A percentile compares a stretch with the other conserved stretches of the same genome.
Conservation (phyloP, 2,329 filamentous ascomycete species). For the Xylaria sp. region DNA sequence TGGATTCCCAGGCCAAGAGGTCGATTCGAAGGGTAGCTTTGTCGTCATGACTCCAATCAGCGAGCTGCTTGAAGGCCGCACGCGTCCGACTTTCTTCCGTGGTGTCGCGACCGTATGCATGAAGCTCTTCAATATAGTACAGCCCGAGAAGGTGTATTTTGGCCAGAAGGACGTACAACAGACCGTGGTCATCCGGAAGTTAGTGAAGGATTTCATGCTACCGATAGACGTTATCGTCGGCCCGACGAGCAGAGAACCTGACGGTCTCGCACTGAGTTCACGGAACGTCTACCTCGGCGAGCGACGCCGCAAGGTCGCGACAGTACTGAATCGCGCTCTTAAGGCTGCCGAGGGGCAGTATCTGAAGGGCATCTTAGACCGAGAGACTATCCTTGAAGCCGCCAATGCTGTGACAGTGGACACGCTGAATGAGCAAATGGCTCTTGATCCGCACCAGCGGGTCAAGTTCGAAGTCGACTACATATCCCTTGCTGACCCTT, state of each 20-base stretch:
- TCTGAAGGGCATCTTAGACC: slow-evolving; percentile 60
- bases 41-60: slow-evolving; percentile 89
- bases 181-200: slow-evolving; percentile 85
- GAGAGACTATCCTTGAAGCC: slow-evolving; percentile 76
- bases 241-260: slow-evolving; percentile 77
- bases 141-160: slow-evolving; percentile 85
- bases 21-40: slow-evolving; percentile 85
- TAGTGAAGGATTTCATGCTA: slow-evolving; percentile 89
- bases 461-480: slow-evolving; percentile 89
- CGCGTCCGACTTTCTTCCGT: slow-evolving; percentile 92
- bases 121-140: slow-evolving; percentile 88
- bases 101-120: slow-evolving; percentile 97
- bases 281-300: slow-evolving; percentile 91
- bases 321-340: slow-evolving; percentile 77
- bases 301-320: slow-evolving; percentile 76
- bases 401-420: slow-evolving; percentile 70
- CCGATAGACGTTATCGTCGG: slow-evolving; percentile 79
- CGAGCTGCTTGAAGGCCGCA: slow-evolving; percentile 83
- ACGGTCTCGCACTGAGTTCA: slow-evolving; percentile 91
- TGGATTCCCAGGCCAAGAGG: slow-evolving; percentile 76
- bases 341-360: slow-evolving; percentile 77
- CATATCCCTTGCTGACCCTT: slow-evolving; percentile 87
- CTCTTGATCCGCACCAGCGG: slow-evolving; percentile 67
- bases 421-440: slow-evolving; percentile 70
- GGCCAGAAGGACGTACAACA: slow-evolving; percentile 99